Evolutionary conservation across 768 basidiomycete species (phyloP), one percentile per base, ranked within the genome.

Genomic region (Asterophora parasitica): DNA sequence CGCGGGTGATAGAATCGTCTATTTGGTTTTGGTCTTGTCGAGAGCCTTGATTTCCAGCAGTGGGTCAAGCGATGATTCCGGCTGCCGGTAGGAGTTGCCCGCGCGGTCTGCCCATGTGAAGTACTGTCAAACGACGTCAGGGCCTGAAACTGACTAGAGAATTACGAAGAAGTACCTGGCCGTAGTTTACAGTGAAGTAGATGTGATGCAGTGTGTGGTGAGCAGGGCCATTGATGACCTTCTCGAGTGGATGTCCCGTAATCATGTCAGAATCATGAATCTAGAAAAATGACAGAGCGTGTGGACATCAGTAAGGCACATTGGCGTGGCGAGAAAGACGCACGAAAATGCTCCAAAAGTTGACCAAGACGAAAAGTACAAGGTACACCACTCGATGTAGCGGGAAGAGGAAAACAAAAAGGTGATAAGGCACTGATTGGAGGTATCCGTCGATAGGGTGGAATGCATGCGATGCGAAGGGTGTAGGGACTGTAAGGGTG

Each of bases 261-360:
- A 98, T 82, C 95, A 99, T 98, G 71, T 98, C 96, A 3, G 92
- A 94, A 67, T 99, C 96, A 62, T 99, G 95, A 56, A 99, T 99
- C 91, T 92, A 61, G 20, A 15, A 26, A 23, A 15, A 26, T 2
- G 13, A n/a, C 12, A 28, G 4, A 15, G 4, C 1, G 49, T 17
- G 32, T 45, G 31, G 23, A 6, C 6, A 42, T 43, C 15, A 49
- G 42, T 35, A 20, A 46, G 15, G 26, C 19, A 33, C 32, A 30
- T 26, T 35, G 23, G 31, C 23, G 13, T 8, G 2, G 17, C 15
- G 31, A 19, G 19, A 28, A n/a, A 46, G n/a, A 74, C 83, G 43
- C 61, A 91, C 90, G 51, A 96, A 76, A 64, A 98, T 93, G 52
- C 73, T 83, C 96, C 96, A 97, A 59, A 88, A 78, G 71, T 98